Evolutionary conservation across 169 alveolate genomes (phyloP), one percentile per base, ranked within the genome.

Genomic region (Eimeria maxima): DNA sequence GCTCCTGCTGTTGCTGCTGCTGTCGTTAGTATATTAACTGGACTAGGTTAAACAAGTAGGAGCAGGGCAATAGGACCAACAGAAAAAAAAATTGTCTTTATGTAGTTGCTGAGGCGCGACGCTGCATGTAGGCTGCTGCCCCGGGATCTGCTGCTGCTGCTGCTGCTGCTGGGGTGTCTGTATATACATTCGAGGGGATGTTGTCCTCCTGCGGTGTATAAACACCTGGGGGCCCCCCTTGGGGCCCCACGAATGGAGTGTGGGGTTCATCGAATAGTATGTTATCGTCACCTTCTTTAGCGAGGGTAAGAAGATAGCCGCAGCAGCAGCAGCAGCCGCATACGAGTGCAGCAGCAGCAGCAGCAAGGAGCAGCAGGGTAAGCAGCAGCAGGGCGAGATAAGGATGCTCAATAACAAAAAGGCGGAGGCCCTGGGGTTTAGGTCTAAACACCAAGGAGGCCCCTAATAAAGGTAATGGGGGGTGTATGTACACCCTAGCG

Each of bases 401-500:
- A 27, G 89, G 89, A 38, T 78, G 89, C 29, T 78, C 65, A n/a
- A 78, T 45, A 4, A 69, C 60, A 38, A 90, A 90, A 1, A 33
- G 67, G 38, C 95, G 86, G 33, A 90, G 29, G 55, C 95, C 95
- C 8, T 45, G 78, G 18, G 81, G 95, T 74, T 69, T 90, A 6
- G 95, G 95, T 42, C 10, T 67, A 18, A 90, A 11, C 50, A 69
- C 24, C 10, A 90, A 87, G 29, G 76, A 18, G 38, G 95, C 86
- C 33, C 11, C 7, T 16, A 53, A 45, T 1, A 47, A 60, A n/a
- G 57, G 74, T 10, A 90, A 27, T 6, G 95, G 95, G 33, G 95
- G 95, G 80, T 90, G 73, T 69, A 90, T 38, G 29, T 65, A 69
- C 73, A 90, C 88, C 81, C 81, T 67, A 24, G 95, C 95, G 57